Conservation (phyloP, 257 asterid species). For the Salvia hispanica region DNA sequence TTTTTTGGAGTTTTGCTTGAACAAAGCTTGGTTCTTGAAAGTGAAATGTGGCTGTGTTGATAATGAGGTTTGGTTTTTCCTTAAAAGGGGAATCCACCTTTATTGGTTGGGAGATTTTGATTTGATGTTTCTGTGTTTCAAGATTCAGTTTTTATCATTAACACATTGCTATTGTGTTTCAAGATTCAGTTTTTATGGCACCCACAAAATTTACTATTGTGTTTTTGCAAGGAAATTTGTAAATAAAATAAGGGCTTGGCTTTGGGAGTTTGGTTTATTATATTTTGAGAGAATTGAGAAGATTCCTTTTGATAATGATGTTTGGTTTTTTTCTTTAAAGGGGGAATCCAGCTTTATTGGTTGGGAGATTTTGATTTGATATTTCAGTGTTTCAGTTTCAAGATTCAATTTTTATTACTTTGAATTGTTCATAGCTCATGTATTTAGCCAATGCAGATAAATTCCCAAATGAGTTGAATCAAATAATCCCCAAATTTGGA, state of each 20-base stretch:
- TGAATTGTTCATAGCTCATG: not conserved
- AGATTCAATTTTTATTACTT: not conserved
- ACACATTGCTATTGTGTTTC: not conserved
- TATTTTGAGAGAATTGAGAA: too few species aligned
- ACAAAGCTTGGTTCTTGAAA: conserved; percentile 15
- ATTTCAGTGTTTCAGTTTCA: conserved; percentile 4
- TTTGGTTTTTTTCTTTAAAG: conserved; percentile 17
- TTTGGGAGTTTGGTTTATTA: too few species aligned
- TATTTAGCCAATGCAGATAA: conserved; percentile 64
- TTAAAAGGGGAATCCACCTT: conserved; percentile 6
- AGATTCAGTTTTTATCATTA: conserved; percentile 13
- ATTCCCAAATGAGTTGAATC: conserved; percentile 57
- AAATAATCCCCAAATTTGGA: conserved; percentile 45
- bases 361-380: conserved; percentile 10
- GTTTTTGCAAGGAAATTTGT: too few species aligned
- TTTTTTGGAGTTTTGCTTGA: conserved; percentile 18
- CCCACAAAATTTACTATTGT: too few species aligned
- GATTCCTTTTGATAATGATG: conserved; percentile 3
- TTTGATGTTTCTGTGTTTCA: conserved; percentile 1
- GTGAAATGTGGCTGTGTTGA: conserved; percentile 17
- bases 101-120: conserved; percentile 15
- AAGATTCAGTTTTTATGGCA: too few species aligned
- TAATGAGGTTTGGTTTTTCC: conserved; percentile 12
- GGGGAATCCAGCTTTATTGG: conserved; percentile 7
- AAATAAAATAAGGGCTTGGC: too few species aligned